These are phyloP conservation scores for Zygosaccharomyces pseudorouxii DNA, from an alignment of 805 yeast species.

Conservation along the genomic window DNA sequence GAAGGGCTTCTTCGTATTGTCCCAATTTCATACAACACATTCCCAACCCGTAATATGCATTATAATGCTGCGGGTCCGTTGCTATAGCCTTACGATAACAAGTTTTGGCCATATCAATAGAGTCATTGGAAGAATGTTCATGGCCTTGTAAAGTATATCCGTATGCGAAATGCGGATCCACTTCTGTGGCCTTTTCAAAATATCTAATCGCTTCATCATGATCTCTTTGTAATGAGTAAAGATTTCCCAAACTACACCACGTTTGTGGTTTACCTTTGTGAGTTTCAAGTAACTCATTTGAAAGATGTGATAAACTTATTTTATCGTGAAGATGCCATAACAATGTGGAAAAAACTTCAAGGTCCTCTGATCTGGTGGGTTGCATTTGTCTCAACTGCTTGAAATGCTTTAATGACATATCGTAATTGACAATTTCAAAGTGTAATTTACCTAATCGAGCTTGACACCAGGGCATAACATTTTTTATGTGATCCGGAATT, in stretches of 20 bases:
- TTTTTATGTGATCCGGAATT: constrained; percentile 57
- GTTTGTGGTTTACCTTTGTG: constrained; percentile 69
- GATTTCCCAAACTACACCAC: constrained; percentile 90
- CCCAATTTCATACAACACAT: constrained; percentile 89
- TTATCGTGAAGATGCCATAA: constrained; percentile 90
- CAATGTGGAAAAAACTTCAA: constrained; percentile 87
- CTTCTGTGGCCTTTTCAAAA: constrained; percentile 69
- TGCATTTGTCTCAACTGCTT: constrained; percentile 59
- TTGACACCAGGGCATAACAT: constrained; percentile 78
- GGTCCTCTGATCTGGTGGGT: constrained; percentile 75
- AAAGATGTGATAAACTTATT: constrained; percentile 69
- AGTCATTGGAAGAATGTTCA: constrained; percentile 82
- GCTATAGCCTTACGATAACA: constrained; percentile 75
- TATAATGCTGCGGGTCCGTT: constrained; percentile 78
- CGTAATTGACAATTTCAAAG: constrained; percentile 83
- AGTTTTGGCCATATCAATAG: constrained; percentile 81
- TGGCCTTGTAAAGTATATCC: constrained; percentile 94
- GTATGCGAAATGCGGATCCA: constrained; percentile 70
- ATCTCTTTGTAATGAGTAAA: constrained; percentile 76
- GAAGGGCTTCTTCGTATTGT: constrained; percentile 75
- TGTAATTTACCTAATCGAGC: constrained; percentile 75
- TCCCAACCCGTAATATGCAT: constrained; percentile 94
- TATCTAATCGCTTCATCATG: constrained; percentile 87
- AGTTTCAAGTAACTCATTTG: constrained; percentile 71
- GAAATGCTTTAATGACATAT: constrained; percentile 64